Evolutionary conservation across 192 early-diverging fungal genomes (phyloP).

Genomic region (Dissophora globulifera): DNA sequence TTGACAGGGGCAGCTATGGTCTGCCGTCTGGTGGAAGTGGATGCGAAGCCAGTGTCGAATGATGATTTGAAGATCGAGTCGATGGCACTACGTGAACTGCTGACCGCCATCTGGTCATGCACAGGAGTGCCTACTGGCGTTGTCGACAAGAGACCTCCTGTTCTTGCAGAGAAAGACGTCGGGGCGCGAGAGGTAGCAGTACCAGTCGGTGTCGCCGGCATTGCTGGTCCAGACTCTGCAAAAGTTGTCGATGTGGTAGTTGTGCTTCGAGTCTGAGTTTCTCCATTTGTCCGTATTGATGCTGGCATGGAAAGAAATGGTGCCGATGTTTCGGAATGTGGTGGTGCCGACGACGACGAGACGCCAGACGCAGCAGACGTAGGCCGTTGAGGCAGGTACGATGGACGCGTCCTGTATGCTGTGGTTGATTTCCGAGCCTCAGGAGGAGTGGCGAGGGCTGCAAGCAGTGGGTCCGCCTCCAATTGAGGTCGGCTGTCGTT

Average conservation of each 20-base stretch:
- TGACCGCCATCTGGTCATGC: background rate
- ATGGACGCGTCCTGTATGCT: conserved; percentile 2
- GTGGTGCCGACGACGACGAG: background rate
- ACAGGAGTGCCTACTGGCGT: conserved; percentile 3
- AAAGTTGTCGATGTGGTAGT: background rate
- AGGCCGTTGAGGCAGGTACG: background rate
- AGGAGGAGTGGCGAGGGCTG: conserved; percentile 29
- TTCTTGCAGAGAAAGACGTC: background rate
- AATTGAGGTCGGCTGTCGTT: too few species aligned
- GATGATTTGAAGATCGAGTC: conserved; percentile 26
- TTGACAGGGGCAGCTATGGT: conserved; percentile 27
- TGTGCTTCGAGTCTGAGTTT: background rate
- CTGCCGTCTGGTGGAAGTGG: conserved; percentile 34
- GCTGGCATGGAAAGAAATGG: background rate
- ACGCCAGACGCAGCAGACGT: background rate
- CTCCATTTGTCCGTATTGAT: background rate
- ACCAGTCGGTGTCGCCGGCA: background rate
- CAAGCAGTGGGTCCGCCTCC: conserved; percentile 29
- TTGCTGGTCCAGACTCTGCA: background rate
- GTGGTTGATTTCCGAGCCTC: conserved; percentile 10
- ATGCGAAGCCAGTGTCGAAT: conserved; percentile 34
- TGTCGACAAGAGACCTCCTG: conserved; percentile 4
- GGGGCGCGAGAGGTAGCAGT: too few species aligned
- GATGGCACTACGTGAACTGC: conserved; percentile 5
- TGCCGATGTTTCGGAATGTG: background rate